A percentile compares a stretch with the other conserved stretches of the same genome.
phyloP scores from a whole-genome alignment of 257 asterid genomes.

The Eustoma russellianum region DNA sequence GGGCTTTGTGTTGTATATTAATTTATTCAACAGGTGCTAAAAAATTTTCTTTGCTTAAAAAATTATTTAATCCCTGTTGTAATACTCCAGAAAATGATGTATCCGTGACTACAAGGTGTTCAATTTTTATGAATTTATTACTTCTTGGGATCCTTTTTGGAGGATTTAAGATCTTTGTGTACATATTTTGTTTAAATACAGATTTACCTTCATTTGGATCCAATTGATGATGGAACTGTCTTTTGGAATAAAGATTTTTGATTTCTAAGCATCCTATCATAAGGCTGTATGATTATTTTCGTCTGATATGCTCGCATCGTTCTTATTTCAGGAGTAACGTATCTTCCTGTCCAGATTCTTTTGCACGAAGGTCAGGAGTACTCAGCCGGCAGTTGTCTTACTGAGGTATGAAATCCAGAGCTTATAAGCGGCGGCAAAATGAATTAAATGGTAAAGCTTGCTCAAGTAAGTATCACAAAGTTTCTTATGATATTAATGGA shows the following conservation, averaged over 20 bases:
- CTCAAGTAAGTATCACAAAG: constrained; percentile 8
- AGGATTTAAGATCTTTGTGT: not conserved
- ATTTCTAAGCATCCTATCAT: too few species aligned
- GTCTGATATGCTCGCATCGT: not conserved
- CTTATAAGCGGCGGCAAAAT: constrained; percentile 1
- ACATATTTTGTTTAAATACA: not conserved
- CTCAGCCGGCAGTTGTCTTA: constrained; percentile 12
- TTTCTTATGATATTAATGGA: constrained; percentile 2
- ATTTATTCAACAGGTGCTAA: not conserved
- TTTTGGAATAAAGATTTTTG: not conserved
- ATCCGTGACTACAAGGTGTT: too few species aligned
- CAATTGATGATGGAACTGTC: not conserved
- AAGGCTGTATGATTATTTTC: not conserved
- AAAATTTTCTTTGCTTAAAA: not conserved
- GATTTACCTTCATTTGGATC: not conserved
- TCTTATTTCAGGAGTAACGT: not conserved
- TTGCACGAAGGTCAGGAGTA: not conserved
- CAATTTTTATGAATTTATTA: not conserved
- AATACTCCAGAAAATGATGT: not conserved
- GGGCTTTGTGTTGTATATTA: not conserved
- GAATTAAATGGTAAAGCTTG: constrained; percentile 9
- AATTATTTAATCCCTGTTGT: not conserved
- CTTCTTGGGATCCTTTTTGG: not conserved
- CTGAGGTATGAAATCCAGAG: constrained; percentile 11
- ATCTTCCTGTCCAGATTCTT: not conserved